phyloP scores from a whole-genome alignment of 2,329 filamentous ascomycete genomes.

The Sphaerostilbella broomeana region DNA sequence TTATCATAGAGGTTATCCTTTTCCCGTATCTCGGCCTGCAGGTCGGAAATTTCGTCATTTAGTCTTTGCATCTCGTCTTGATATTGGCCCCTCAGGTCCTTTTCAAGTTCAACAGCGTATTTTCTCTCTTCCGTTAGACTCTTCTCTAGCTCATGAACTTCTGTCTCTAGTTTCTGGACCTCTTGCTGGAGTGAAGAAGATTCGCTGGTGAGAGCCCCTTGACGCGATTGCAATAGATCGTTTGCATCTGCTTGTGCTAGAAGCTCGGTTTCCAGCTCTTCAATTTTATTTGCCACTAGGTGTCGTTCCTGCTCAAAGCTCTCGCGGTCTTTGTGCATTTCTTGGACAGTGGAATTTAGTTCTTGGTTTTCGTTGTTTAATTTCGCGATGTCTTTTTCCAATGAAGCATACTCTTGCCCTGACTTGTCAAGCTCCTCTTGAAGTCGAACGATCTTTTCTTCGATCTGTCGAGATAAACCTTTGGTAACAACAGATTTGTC shows the following conservation, averaged over 20 bases:
- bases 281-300: slow-evolving; percentile 39
- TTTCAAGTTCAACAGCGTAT: slow-evolving; percentile 53
- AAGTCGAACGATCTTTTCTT: slow-evolving; percentile 61
- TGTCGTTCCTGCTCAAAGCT: neutral
- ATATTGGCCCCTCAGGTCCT: slow-evolving; percentile 44
- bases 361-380: slow-evolving; percentile 41
- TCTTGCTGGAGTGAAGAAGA: slow-evolving; percentile 62
- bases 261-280: slow-evolving; percentile 53
- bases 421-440: slow-evolving; percentile 58
- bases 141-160: slow-evolving; percentile 41
- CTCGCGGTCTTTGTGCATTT: slow-evolving; percentile 26
- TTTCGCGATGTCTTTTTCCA: slow-evolving; percentile 45
- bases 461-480: slow-evolving; percentile 65
- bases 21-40: slow-evolving; percentile 60
- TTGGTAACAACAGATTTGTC: slow-evolving; percentile 74
- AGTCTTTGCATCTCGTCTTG: slow-evolving; percentile 43
- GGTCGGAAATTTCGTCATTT: slow-evolving; percentile 52
- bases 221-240: slow-evolving; percentile 59
- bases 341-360: slow-evolving; percentile 38
- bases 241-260: slow-evolving; percentile 58
- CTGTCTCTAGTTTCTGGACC: slow-evolving; percentile 42
- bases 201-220: slow-evolving; percentile 61
- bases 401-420: slow-evolving; percentile 40
- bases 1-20: slow-evolving; percentile 65
- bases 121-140: slow-evolving; percentile 49